phyloP scores from a whole-genome alignment of 1,139 yeast species.

The Candida neerlandica region DNA sequence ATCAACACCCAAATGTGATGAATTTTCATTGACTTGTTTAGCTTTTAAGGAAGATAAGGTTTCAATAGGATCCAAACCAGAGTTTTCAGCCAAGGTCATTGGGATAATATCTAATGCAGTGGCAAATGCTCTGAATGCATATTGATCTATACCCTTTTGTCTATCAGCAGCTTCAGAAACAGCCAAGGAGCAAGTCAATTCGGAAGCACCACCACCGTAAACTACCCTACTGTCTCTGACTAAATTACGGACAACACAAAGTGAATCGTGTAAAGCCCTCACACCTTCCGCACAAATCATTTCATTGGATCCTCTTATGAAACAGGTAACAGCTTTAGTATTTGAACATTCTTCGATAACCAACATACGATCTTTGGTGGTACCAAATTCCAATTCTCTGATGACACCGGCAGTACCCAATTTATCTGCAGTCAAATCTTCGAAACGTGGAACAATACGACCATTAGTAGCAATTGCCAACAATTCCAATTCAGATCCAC shows the following conservation, averaged over 20 bases:
- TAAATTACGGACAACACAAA: slow-evolving; percentile 96
- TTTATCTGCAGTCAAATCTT: slow-evolving; percentile 80
- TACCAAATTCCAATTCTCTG: slow-evolving; percentile 90
- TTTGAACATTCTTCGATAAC: slow-evolving; percentile 90
- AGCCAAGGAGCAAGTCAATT: slow-evolving; percentile 88
- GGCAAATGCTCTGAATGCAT: slow-evolving; percentile 95
- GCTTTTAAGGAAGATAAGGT: slow-evolving; percentile 82
- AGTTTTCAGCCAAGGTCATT: slow-evolving; percentile 93
- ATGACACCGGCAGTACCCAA: slow-evolving; percentile 87
- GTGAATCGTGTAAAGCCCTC: slow-evolving; percentile 94
- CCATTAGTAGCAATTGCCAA: slow-evolving; percentile 98
- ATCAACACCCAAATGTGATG: slow-evolving; percentile 84
- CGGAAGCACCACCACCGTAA: slow-evolving; percentile 99
- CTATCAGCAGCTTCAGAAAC: slow-evolving; percentile 91
- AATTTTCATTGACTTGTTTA: slow-evolving; percentile 74
- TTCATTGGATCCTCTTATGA: slow-evolving; percentile 92
- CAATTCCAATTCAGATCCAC: slow-evolving; percentile 94
- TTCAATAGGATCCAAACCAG: slow-evolving; percentile 93
- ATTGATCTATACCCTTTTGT: slow-evolving; percentile 94
- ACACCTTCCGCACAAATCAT: slow-evolving; percentile 98
- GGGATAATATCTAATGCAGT: slow-evolving; percentile 90
- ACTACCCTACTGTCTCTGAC: slow-evolving; percentile 91
- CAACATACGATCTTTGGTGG: slow-evolving; percentile 94
- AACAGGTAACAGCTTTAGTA: slow-evolving; percentile 89
- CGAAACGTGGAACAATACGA: slow-evolving; percentile 95